These are phyloP conservation scores for Paratinospora sagittata DNA, from an alignment of 164 flowering plant genomes.

Conservation along the genomic window DNA sequence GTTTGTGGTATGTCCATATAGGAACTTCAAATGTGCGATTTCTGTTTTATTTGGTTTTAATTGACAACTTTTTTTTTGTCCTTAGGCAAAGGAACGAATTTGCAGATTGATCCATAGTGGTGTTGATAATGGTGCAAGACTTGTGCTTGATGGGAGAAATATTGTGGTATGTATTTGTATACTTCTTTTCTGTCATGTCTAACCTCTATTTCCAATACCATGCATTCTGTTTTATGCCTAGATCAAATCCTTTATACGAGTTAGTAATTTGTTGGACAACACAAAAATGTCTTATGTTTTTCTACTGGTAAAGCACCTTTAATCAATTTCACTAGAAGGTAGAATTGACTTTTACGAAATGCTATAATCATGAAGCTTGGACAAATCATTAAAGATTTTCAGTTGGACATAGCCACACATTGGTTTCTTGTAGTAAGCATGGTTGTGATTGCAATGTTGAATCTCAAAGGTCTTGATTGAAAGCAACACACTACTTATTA, in stretches of 20 bases:
- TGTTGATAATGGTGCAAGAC: slow-evolving; percentile 69
- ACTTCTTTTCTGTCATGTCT: background rate
- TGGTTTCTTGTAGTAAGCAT: too few relatives aligned
- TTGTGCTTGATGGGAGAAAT: slow-evolving; percentile 82
- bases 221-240: background rate
- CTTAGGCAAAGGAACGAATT: slow-evolving; percentile 80
- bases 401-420: too few relatives aligned
- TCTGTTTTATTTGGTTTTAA: slow-evolving; percentile 7
- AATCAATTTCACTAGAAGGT: too few relatives aligned
- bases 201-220: too few relatives aligned
- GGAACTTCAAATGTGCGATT: slow-evolving; percentile 3
- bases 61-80: slow-evolving; percentile 13
- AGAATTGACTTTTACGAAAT: too few relatives aligned
- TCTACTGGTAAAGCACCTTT: background rate
- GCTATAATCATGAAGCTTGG: too few relatives aligned
- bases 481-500: too few relatives aligned
- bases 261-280: background rate
- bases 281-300: background rate
- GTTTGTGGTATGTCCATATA: background rate
- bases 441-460: too few relatives aligned
- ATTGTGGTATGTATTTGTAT: slow-evolving; percentile 41
- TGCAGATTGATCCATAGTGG: slow-evolving; percentile 70
- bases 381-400: too few relatives aligned
- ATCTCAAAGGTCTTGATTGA: too few relatives aligned
- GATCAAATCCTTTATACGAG: background rate